Conservation (phyloP, 176 grass and related monocot genomes). For the Guadua angustifolia region DNA sequence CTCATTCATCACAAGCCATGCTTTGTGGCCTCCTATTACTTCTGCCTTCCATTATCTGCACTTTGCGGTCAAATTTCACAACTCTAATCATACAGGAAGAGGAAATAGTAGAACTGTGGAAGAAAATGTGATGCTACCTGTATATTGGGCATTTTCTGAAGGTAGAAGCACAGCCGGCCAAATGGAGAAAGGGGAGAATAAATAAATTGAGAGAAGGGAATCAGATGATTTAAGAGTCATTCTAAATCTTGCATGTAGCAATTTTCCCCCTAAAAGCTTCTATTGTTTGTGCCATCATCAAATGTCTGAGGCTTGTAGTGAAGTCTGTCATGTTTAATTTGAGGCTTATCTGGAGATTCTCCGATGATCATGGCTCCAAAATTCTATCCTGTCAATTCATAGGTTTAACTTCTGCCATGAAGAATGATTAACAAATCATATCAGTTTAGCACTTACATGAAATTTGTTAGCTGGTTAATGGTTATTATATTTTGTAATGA, state of each 20-base stretch:
- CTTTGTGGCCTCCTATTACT: conserved; percentile 92
- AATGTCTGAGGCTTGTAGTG: too few species aligned
- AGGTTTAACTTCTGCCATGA: too few species aligned
- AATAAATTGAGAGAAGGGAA: not conserved
- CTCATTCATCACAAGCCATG: conserved; percentile 96
- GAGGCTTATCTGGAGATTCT: too few species aligned
- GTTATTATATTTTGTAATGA: too few species aligned
- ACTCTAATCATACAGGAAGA: not conserved
- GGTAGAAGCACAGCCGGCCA: not conserved
- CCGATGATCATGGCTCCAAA: too few species aligned
- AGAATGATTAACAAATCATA: too few species aligned
- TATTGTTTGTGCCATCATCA: too few species aligned
- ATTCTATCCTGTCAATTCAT: too few species aligned
- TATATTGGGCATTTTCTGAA: conserved; percentile 99
- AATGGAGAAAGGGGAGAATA: not conserved
- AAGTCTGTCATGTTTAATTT: too few species aligned
- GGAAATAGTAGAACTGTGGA: not conserved
- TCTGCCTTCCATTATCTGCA: conserved; percentile 69
- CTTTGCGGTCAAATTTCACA: not conserved
- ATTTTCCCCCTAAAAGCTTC: too few species aligned
- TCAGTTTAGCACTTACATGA: too few species aligned
- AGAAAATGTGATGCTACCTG: conserved; percentile 59
- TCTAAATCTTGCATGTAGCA: not conserved
- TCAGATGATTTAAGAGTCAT: conserved; percentile 5
- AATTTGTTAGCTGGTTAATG: too few species aligned